phyloP scores from a whole-genome alignment of 805 yeast genomes.

The Ogataea siamensis region DNA sequence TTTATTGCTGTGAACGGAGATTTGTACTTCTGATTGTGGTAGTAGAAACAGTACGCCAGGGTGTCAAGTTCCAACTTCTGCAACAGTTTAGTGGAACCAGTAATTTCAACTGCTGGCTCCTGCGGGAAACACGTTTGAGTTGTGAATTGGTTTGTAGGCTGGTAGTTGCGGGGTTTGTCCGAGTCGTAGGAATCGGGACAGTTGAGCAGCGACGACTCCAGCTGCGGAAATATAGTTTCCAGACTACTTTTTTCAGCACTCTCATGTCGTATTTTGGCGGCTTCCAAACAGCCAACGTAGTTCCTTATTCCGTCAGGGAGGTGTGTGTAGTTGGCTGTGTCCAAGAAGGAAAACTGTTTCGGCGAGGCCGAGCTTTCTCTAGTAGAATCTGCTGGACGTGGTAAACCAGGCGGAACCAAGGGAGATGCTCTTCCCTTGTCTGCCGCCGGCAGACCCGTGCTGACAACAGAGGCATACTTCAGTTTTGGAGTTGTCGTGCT shows the following conservation, averaged over 20 bases:
- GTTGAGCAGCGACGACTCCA: constrained; percentile 77
- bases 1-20: constrained; percentile 25
- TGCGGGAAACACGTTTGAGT: constrained; percentile 89
- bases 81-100: constrained; percentile 58
- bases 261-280: constrained; percentile 39
- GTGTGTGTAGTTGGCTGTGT: constrained; percentile 23
- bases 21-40: constrained; percentile 43
- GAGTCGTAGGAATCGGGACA: constrained; percentile 95
- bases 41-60: constrained; percentile 88
- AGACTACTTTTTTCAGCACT: constrained; percentile 48
- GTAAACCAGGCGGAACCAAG: constrained; percentile 9
- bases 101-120: constrained; percentile 68
- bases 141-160: constrained; percentile 81
- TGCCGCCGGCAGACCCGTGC: constrained; percentile 11
- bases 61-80: constrained; percentile 82
- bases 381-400: constrained; percentile 7
- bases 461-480: constrained; percentile 34
- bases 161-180: constrained; percentile 72
- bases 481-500: constrained; percentile 39
- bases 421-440: constrained; percentile 14
- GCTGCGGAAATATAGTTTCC: constrained; percentile 50
- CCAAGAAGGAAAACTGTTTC: constrained; percentile 20
- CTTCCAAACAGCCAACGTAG: constrained; percentile 30
- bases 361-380: constrained; percentile 22
- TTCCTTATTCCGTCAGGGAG: constrained; percentile 28